Percentiles rank a stretch among this genome's conserved stretches.
phyloP scores from a whole-genome alignment of 208 protist genomes.

The Acanthamoeba quina region DNA sequence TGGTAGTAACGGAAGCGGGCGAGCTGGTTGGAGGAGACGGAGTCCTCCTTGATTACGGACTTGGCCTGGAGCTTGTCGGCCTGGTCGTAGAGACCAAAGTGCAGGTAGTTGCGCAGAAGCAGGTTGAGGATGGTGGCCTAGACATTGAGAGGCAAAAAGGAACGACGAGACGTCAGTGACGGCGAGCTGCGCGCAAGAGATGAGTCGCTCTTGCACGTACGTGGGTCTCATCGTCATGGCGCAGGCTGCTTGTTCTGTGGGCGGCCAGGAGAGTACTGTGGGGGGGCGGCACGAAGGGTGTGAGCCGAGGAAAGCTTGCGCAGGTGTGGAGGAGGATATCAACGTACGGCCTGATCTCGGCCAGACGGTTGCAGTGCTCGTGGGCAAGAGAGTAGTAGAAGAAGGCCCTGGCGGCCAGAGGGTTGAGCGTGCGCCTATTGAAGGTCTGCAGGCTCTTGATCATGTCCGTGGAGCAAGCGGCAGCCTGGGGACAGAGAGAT shows the following conservation, averaged over 20 bases:
- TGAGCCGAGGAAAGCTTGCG: neutral
- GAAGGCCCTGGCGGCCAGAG: constrained; percentile 84
- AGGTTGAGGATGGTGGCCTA: constrained; percentile 90
- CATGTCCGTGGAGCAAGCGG: constrained; percentile 38
- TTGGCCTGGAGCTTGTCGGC: constrained; percentile 90
- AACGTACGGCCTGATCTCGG: constrained; percentile 84
- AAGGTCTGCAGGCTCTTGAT: constrained; percentile 56
- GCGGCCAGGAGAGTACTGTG: constrained; percentile 82
- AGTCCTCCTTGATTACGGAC: constrained; percentile 81
- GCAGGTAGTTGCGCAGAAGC: constrained; percentile 90
- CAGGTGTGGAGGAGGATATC: no score
- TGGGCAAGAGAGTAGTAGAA: constrained; percentile 86
- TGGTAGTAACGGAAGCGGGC: constrained; percentile 97
- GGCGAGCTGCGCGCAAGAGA: neutral
- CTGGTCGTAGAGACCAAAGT: constrained; percentile 90
- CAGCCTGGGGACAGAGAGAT: neutral
- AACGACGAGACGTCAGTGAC: neutral
- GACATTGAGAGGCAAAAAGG: neutral
- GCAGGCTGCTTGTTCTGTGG: constrained; percentile 86
- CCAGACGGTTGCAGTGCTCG: constrained; percentile 77
- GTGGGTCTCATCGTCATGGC: constrained; percentile 84
- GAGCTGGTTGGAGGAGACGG: constrained; percentile 89
- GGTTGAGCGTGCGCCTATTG: constrained; percentile 84
- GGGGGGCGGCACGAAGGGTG: neutral
- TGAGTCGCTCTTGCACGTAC: neutral